Percentiles rank a stretch among this genome's conserved stretches.
Conservation (phyloP, 257 asterid species). For the Anisodus acutangulus region DNA sequence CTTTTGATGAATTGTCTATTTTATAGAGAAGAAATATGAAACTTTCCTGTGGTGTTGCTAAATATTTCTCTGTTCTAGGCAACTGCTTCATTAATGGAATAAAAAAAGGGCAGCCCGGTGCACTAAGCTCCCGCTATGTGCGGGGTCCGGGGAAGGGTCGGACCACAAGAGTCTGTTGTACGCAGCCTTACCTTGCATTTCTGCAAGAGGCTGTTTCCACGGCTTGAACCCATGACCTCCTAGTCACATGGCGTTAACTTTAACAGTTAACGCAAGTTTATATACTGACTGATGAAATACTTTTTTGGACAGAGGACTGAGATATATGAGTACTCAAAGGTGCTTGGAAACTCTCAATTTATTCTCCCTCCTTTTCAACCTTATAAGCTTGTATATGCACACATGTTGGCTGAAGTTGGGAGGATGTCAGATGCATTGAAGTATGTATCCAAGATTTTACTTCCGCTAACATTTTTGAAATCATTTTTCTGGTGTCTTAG, state of each 20-base stretch:
- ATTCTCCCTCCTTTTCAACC: conserved; percentile 91
- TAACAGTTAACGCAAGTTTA: background rate
- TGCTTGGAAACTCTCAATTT: conserved; percentile 91
- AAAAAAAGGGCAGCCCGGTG: no score
- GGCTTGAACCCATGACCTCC: no score
- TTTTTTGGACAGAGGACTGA: conserved; percentile 80
- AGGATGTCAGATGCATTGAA: conserved; percentile 81
- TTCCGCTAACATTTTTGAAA: background rate
- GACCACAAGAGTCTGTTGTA: no score
- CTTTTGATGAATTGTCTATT: background rate
- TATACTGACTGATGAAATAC: conserved; percentile 10
- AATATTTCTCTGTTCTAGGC: background rate
- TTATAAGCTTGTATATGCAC: conserved; percentile 85
- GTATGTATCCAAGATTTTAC: conserved; percentile 44
- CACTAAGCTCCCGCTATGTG: no score
- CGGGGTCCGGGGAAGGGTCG: no score
- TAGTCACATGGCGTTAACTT: no score
- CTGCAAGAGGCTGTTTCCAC: no score
- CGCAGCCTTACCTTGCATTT: no score
- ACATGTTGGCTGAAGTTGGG: conserved; percentile 96
- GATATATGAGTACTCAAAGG: conserved; percentile 84
- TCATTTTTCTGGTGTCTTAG: conserved; percentile 33
- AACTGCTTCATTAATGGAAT: background rate
- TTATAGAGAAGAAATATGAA: background rate
- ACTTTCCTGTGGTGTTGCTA: background rate